Conservation (phyloP, 768 basidiomycete species). For the Dictyophora rubrovolvata region DNA sequence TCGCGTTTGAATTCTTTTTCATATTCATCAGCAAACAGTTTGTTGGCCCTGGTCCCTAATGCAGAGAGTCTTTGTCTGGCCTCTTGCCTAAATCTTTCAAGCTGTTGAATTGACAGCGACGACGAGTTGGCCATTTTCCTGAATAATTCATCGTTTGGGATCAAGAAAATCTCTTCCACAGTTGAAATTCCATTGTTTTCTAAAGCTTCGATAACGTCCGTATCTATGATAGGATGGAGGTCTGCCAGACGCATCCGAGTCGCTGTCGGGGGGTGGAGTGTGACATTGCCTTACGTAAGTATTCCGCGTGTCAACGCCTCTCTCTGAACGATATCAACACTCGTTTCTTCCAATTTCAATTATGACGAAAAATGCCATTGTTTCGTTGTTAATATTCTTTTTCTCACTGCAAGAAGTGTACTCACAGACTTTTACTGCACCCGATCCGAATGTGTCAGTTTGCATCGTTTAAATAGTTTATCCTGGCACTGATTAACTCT, state of each 20-base stretch:
- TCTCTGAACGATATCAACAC: neutral
- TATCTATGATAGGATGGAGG: constrained; percentile 24
- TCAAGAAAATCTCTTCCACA: constrained; percentile 48
- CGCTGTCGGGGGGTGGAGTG: neutral
- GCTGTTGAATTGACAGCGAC: constrained; percentile 30
- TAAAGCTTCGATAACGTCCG: constrained; percentile 35
- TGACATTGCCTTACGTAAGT: neutral
- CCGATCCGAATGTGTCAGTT: constrained; percentile 39
- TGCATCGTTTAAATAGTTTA: neutral
- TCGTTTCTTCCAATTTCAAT: neutral
- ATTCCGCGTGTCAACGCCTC: neutral
- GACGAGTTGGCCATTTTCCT: constrained; percentile 25
- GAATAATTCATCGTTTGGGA: constrained; percentile 26
- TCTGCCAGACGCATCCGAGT: neutral
- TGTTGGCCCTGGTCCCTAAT: constrained; percentile 26
- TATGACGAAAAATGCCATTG: neutral
- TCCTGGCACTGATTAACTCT: neutral
- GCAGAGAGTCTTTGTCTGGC: constrained; percentile 38
- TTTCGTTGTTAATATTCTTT: neutral
- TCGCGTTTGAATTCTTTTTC: constrained; percentile 17
- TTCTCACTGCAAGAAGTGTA: neutral
- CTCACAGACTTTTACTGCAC: constrained; percentile 44
- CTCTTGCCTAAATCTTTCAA: constrained; percentile 29
- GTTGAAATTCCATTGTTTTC: constrained; percentile 42
- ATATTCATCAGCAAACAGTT: constrained; percentile 15